A percentile compares a stretch with the other conserved stretches of the same genome.
These are phyloP conservation scores for Spathaspora arborariae DNA, from an alignment of 805 yeast species.

Conservation along the genomic window DNA sequence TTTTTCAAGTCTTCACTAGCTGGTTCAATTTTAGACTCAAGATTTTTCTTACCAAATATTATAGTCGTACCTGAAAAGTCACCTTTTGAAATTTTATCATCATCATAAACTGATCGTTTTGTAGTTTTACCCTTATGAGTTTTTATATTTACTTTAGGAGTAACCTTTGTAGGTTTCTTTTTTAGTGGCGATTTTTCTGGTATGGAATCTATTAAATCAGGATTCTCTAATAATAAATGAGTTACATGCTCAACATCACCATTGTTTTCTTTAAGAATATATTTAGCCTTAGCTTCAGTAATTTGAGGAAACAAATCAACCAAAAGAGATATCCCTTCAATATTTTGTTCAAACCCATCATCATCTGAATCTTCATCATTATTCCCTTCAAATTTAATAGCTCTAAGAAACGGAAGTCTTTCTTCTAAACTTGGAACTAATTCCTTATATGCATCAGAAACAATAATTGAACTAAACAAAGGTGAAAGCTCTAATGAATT, in stretches of 20 bases:
- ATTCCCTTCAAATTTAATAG: constrained; percentile 5
- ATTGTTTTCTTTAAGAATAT: constrained; percentile 45
- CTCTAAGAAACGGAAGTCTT: constrained; percentile 45
- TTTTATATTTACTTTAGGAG: neutral
- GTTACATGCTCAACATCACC: constrained; percentile 57
- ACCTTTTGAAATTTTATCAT: constrained; percentile 26
- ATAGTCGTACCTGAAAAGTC: constrained; percentile 20
- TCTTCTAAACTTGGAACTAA: constrained; percentile 49
- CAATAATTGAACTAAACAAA: constrained; percentile 49
- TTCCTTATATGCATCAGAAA: constrained; percentile 44
- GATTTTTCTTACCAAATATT: constrained; percentile 32
- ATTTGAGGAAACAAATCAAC: constrained; percentile 69
- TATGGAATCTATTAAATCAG: constrained; percentile 36
- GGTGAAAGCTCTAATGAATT: constrained; percentile 48
- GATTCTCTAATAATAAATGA: constrained; percentile 59
- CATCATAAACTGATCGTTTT: constrained; percentile 23
- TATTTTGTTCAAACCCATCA: constrained; percentile 25
- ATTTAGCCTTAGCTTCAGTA: constrained; percentile 41
- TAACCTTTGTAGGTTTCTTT: neutral
- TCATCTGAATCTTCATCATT: constrained; percentile 8
- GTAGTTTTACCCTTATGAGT: neutral
- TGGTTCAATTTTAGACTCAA: constrained; percentile 9
- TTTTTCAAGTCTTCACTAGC: constrained; percentile 45
- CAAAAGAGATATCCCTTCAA: constrained; percentile 27
- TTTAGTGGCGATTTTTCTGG: constrained; percentile 8